A percentile compares a stretch with the other conserved stretches of the same genome.
phyloP scores from a whole-genome alignment of 106 monocot species.

The Phalaenopsis aphrodite region DNA sequence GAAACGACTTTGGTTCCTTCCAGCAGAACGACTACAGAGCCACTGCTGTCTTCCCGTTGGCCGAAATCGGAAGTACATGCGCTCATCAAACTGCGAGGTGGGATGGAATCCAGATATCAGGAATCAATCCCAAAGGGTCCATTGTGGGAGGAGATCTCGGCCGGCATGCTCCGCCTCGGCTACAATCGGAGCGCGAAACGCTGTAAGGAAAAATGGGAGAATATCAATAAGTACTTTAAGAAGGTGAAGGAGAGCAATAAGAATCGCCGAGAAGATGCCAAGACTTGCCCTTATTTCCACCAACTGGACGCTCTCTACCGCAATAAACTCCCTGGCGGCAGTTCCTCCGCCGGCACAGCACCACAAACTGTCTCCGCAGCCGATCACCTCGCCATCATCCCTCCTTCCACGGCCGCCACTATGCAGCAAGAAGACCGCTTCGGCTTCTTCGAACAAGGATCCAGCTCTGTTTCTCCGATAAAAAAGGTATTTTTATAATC shows the following conservation, averaged over 20 bases:
- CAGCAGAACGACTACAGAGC: neutral
- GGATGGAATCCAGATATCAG: slow-evolving; percentile 45
- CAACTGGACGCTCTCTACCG: slow-evolving; percentile 75
- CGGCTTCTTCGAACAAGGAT: slow-evolving; percentile 16
- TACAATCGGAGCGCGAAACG: slow-evolving; percentile 63
- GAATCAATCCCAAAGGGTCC: slow-evolving; percentile 70
- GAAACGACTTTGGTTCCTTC: neutral
- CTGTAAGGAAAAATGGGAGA: slow-evolving; percentile 98
- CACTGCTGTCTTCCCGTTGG: slow-evolving; percentile 31
- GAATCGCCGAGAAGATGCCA: slow-evolving; percentile 67
- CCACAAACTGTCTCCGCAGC: neutral
- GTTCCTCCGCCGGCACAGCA: neutral
- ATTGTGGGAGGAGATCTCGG: slow-evolving; percentile 79
- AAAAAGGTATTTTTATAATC: neutral
- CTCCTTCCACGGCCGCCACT: neutral
- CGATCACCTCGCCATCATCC: neutral
- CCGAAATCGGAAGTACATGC: slow-evolving; percentile 56
- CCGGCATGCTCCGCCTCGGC: slow-evolving; percentile 53
- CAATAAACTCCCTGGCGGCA: slow-evolving; percentile 12
- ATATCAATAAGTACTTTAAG: slow-evolving; percentile 97
- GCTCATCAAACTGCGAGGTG: slow-evolving; percentile 40
- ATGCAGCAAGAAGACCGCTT: neutral
- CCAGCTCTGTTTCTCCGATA: neutral
- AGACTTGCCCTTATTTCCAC: slow-evolving; percentile 91
- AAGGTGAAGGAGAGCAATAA: slow-evolving; percentile 92